Percentiles rank a stretch among this genome's conserved stretches.
Conservation (phyloP, 106 monocot species). For the Triglochin maritima region DNA sequence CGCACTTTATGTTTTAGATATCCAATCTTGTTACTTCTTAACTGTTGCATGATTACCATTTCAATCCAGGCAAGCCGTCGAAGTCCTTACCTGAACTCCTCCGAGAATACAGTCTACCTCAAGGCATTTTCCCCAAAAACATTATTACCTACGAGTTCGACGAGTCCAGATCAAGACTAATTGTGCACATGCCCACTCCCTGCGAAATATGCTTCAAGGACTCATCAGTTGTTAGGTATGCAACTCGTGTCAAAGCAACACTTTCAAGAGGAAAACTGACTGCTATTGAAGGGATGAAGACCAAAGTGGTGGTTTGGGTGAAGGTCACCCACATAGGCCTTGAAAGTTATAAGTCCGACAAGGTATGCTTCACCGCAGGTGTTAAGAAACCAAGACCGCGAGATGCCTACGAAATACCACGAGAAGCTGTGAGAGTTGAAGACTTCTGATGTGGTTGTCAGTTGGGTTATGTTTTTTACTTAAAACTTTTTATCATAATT, state of each 20-base stretch:
- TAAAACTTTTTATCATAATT: neutral
- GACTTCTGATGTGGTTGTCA: constrained; percentile 36
- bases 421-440: constrained; percentile 53
- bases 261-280: constrained; percentile 83
- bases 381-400: constrained; percentile 79
- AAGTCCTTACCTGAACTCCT: constrained; percentile 76
- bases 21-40: neutral
- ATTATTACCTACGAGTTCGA: constrained; percentile 85
- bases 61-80: constrained; percentile 48
- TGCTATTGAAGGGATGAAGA: constrained; percentile 91
- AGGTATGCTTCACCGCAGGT: constrained; percentile 75
- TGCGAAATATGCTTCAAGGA: constrained; percentile 90
- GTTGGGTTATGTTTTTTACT: no score
- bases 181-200: constrained; percentile 65
- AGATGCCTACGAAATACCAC: constrained; percentile 79
- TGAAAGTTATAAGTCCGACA: constrained; percentile 78
- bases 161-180: constrained; percentile 46
- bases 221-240: constrained; percentile 62
- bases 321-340: constrained; percentile 61
- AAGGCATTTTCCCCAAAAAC: constrained; percentile 79
- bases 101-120: constrained; percentile 74
- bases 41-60: neutral
- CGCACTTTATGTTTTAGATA: neutral
- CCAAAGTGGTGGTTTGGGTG: constrained; percentile 90
- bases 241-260: constrained; percentile 63